Conservation (phyloP, 2,329 filamentous ascomycete genomes). For the Aspergillus sp. region DNA sequence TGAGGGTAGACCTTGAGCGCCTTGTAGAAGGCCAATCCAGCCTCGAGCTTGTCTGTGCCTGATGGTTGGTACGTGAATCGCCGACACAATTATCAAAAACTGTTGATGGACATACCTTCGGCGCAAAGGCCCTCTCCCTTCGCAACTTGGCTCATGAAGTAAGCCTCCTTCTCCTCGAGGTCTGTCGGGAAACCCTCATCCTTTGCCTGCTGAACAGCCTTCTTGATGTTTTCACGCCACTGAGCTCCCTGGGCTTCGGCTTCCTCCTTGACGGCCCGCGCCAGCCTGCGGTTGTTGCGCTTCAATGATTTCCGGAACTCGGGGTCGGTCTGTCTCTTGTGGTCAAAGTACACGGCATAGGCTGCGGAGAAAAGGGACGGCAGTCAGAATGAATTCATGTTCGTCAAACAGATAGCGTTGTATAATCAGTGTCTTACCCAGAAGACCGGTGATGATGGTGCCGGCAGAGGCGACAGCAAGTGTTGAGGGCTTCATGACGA, state of each 20-base stretch:
- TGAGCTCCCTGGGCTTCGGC: slow-evolving; percentile 51
- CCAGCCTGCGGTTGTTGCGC: slow-evolving; percentile 53
- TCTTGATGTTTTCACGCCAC: slow-evolving; percentile 70
- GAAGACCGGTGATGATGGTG: slow-evolving; percentile 61
- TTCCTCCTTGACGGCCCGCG: slow-evolving; percentile 53
- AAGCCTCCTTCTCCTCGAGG: slow-evolving; percentile 90
- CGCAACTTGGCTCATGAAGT: slow-evolving; percentile 95
- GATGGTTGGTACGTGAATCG: slow-evolving; percentile 20
- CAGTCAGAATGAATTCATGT: slow-evolving; percentile 16
- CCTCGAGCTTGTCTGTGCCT: slow-evolving; percentile 65
- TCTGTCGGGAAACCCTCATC: slow-evolving; percentile 89
- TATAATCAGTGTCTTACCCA: slow-evolving; percentile 47
- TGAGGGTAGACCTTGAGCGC: slow-evolving; percentile 97
- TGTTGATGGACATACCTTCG: slow-evolving; percentile 67
- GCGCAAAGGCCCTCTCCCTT: slow-evolving; percentile 80
- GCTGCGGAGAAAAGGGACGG: slow-evolving; percentile 41
- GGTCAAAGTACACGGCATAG: slow-evolving; percentile 70
- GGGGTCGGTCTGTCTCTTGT: slow-evolving; percentile 66
- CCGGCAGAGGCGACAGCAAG: slow-evolving; percentile 63
- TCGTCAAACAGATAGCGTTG: not conserved
- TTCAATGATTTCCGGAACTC: slow-evolving; percentile 65
- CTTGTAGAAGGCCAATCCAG: slow-evolving; percentile 95
- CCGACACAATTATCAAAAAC: slow-evolving; percentile 6
- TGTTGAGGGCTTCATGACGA: slow-evolving; percentile 60
- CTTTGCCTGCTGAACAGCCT: slow-evolving; percentile 77